Evolutionary conservation across 1,284 basidiomycete genomes (phyloP), one percentile per base, ranked within the genome.

Genomic region (Microbotryum silenes-acaulis): DNA sequence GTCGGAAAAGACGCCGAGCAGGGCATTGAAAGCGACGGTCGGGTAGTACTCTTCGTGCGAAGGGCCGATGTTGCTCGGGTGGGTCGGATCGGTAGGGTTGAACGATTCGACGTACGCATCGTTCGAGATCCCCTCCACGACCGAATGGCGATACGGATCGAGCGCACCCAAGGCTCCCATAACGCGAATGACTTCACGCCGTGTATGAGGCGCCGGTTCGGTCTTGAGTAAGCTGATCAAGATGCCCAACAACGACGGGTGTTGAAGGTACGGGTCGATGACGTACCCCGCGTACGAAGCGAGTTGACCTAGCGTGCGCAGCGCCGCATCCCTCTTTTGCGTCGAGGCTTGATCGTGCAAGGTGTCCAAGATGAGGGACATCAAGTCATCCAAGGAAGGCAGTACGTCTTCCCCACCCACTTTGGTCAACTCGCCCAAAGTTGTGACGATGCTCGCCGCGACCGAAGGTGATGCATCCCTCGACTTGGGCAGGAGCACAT

Each of bases 251-350:
- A 99, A 80, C 68, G 89, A 86, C 4, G 94, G 93, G 75, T 97
- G 85, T 61, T 97, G 89, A 45, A 93, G 81, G 62, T 97, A 83
- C 3, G 96, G 94, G 48, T 85, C 80, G 64, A 97, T 90, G 46
- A 97, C 94, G 72, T 93, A 93, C 50, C 91, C 92, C 0, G 93
- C 94, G 74, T 92, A 96, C 21, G 91, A 91, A 66, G 92, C 96
- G 3, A 99, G 82, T 74, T 97, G 92, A 5, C 96, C 94, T 10
- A 98, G 82, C 0, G 96, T 92, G 68, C 88, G 87, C 48, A 99
- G 78, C 1, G 96, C 94, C 18, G 96, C 93, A 75, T 98, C 92
- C 55, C 96, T 84, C 76, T 94, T 94, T 3, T 75, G 75, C 47
- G 84, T 80, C 6, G 87, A 81, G 0, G 89, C 85, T 37, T 91